A percentile compares a stretch with the other conserved stretches of the same genome.
Conservation (phyloP, 2,329 filamentous ascomycete genomes). For the Diaporthe destruens region DNA sequence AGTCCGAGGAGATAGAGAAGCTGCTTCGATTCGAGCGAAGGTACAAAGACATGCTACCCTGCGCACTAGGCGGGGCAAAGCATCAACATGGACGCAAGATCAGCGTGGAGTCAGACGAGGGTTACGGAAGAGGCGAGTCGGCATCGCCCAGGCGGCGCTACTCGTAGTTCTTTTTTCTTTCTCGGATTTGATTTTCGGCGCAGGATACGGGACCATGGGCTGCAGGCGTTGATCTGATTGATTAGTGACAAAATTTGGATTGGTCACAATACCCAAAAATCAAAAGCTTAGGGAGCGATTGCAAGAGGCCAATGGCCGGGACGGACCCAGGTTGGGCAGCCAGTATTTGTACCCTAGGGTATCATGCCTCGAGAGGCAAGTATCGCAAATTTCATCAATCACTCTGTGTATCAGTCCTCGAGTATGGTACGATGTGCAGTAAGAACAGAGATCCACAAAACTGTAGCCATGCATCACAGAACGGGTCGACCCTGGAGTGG, state of each 20-base stretch:
- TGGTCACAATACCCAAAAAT: not conserved
- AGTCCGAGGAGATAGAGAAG: conserved; percentile 19
- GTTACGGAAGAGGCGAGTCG: conserved; percentile 9
- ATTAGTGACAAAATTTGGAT: not conserved
- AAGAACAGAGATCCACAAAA: too few species aligned
- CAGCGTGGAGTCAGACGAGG: conserved; percentile 22
- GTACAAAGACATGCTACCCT: conserved; percentile 23
- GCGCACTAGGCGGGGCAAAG: not conserved
- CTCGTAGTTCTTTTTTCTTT: not conserved
- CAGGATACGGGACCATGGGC: not conserved
- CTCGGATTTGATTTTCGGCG: not conserved
- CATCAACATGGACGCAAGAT: conserved; percentile 22
- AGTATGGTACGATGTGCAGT: too few species aligned
- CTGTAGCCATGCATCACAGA: too few species aligned
- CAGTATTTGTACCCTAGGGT: too few species aligned
- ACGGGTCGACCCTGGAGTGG: too few species aligned
- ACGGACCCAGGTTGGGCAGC: not conserved
- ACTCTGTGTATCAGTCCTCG: not conserved
- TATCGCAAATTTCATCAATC: not conserved
- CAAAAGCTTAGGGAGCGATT: not conserved
- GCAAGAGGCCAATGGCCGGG: not conserved
- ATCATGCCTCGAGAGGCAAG: not conserved
- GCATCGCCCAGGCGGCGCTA: conserved; percentile 15
- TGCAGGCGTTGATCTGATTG: not conserved
- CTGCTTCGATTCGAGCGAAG: conserved; percentile 4